Evolutionary conservation across 331 rosid species (phyloP), one percentile per base, ranked within the genome.

Genomic region (Quercus lobata): DNA sequence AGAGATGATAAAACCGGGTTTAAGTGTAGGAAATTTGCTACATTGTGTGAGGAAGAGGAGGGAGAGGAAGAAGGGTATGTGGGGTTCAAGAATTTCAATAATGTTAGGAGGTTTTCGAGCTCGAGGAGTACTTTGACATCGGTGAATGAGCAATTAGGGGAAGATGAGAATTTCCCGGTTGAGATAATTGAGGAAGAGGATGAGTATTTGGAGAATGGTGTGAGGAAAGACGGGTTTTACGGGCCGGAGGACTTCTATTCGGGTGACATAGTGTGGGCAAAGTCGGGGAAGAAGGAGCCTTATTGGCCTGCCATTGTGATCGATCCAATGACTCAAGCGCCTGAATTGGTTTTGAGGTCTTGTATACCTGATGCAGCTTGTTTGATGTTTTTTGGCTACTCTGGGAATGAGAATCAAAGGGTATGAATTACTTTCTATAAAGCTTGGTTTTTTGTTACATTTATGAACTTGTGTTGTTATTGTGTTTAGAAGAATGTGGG

Each of bases 231-330:
- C 54, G 94, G 91, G 60, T 71, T 85, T n/a, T 96, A 83, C 82
- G 99, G 99, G 65, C 99, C 98, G 0, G 99, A 93, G 81, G 95
- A 96, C 78, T 96, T 96, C 81, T 93, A 96, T 79, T 92, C 97
- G 0, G 90, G 97, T 52, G 99, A 96, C 69, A 88, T 89, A 82
- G 98, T 96, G 79, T 96, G 99, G 99, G 99, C 99, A 49, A 96
- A 90, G 88, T 91, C 99, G 4, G 94, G 98, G 76, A 92, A 84
- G 62, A 90, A 88, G 82, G 99, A 96, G 86, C 99, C 99, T 24
- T 92, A 92, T 83, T 96, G 99, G 99, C 99, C 99, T 16, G 99
- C 99, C 85, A 85, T 96, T 84, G 98, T 96, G 27, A 93, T 96
- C 63, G 98, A 96, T 87, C 99, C 99, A 57, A 70, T 90, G 86